Evolutionary conservation across 495 filamentous ascomycete species (phyloP).

Genomic region (Annulohypoxylon nitens): DNA sequence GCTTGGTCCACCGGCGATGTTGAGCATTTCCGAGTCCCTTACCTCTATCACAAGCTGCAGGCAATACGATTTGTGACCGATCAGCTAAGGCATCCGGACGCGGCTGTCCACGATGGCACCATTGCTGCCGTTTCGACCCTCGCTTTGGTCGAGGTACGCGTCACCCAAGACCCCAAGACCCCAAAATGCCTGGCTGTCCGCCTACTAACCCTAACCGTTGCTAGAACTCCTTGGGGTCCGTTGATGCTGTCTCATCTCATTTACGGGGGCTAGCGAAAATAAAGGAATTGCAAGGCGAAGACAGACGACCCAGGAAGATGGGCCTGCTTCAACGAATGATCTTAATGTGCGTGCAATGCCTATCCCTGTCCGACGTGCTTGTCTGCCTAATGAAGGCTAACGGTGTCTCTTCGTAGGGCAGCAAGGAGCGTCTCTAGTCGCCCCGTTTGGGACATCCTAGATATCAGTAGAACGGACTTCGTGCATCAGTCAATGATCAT

Average conservation of each 20-base stretch:
- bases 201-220: slow-evolving; percentile 36
- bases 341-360: slow-evolving; percentile 42
- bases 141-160: slow-evolving; percentile 56
- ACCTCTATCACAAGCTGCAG: slow-evolving; percentile 53
- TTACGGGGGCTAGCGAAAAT: slow-evolving; percentile 50
- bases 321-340: slow-evolving; percentile 51
- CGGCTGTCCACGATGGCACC: slow-evolving; percentile 51
- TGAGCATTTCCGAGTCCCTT: slow-evolving; percentile 51
- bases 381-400: slow-evolving; percentile 35
- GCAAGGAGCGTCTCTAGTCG: slow-evolving; percentile 48
- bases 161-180: not conserved
- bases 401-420: slow-evolving; percentile 41
- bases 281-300: slow-evolving; percentile 47
- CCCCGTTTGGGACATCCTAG: slow-evolving; percentile 51
- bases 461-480: slow-evolving; percentile 50
- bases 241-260: slow-evolving; percentile 49
- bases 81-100: slow-evolving; percentile 49
- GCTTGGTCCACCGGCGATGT: slow-evolving; percentile 53
- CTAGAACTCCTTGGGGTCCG: slow-evolving; percentile 48
- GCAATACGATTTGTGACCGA: slow-evolving; percentile 56
- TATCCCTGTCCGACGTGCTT: slow-evolving; percentile 19
- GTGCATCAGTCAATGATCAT: slow-evolving; percentile 52
- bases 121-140: slow-evolving; percentile 56
- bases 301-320: slow-evolving; percentile 46
- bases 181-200: slow-evolving; percentile 10